Evolutionary conservation across 306 rosid genomes (phyloP), one percentile per base, ranked within the genome.

Genomic region (Luffa acutangula): DNA sequence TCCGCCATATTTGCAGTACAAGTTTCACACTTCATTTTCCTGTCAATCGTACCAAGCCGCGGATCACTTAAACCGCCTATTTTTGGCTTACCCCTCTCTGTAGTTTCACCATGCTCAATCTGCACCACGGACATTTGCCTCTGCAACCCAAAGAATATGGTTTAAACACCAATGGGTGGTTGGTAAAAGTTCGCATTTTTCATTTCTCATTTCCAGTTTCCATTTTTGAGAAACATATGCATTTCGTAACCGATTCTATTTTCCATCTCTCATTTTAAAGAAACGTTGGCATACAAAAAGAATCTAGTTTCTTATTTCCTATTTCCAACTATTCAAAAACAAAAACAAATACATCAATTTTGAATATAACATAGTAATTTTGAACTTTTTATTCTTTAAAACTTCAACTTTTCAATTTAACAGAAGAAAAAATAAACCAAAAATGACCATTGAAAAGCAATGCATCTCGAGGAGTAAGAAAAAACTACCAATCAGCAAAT

Each of bases 71-170:
- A 80, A 49, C 99, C 99, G 25, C 85, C 96, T 58, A 89, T 53
- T 86, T 96, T 96, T 2, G 99, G 98, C 81, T 95, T 95, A 0
- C 99, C 99, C 62, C 93, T 85, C 87, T 91, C 86, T 77, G 93
- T 95, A 1, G 99, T 95, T 89, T 95, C 99, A 7, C 97, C 85
- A 46, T 93, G 96, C 86, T 93, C 97, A 77, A 95, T 90, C 89
- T 90, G 97, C 79, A 95, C 96, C 6, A 91, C 98, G 21, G 99
- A 93, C 99, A 95, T 93, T 90, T 95, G 99, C 82, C 99, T 87
- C 99, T 95, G 97, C 89, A 82, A 80, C 63, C 66, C 80, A 83
- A 84, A 84, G 64, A 59, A 45, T 20, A 39, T 7, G 45, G 80
- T 54, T 84, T 64, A 77, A 20, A 80, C 31, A 65, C 62, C 70